Conservation (phyloP, 179 eudicot genomes). For the Heliamphora pulchella region DNA sequence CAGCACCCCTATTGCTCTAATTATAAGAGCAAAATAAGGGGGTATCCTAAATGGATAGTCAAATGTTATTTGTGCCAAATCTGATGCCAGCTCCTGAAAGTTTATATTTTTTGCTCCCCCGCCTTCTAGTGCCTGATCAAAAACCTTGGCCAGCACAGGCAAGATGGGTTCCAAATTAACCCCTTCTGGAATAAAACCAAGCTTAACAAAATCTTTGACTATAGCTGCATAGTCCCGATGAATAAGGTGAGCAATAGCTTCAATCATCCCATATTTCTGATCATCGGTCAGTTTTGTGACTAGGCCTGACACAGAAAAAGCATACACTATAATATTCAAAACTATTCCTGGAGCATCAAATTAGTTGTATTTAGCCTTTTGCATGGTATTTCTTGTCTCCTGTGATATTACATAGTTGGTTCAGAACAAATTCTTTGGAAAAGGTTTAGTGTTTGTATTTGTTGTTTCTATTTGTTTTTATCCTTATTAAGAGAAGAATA, state of each 20-base stretch:
- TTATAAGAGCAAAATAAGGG: conserved; percentile 95
- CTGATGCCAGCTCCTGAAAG: conserved; percentile 95
- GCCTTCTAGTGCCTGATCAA: conserved; percentile 99
- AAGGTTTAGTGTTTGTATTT: background rate
- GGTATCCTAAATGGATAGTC: conserved; percentile 97
- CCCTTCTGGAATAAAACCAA: conserved; percentile 89
- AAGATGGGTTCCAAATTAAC: conserved; percentile 88
- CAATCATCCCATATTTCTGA: conserved; percentile 98
- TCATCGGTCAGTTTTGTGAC: conserved; percentile 95
- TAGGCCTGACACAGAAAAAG: conserved; percentile 50
- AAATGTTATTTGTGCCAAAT: conserved; percentile 94
- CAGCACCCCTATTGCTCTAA: conserved; percentile 95
- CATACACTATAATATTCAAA: conserved; percentile 15
- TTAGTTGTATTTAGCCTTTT: background rate
- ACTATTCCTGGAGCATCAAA: background rate
- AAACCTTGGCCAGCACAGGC: conserved; percentile 95
- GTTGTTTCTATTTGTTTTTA: background rate
- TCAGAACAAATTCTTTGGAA: background rate
- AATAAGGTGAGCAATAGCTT: conserved; percentile 97
- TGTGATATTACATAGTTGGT: background rate
- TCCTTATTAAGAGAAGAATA: background rate
- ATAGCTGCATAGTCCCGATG: conserved; percentile 94
- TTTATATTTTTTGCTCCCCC: conserved; percentile 98
- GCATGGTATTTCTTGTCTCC: background rate
- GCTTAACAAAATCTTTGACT: conserved; percentile 90